A percentile compares a stretch with the other conserved stretches of the same genome.
These are phyloP conservation scores for Phytopythium oedochilum DNA, from an alignment of 352 stramenopile species.

Conservation along the genomic window DNA sequence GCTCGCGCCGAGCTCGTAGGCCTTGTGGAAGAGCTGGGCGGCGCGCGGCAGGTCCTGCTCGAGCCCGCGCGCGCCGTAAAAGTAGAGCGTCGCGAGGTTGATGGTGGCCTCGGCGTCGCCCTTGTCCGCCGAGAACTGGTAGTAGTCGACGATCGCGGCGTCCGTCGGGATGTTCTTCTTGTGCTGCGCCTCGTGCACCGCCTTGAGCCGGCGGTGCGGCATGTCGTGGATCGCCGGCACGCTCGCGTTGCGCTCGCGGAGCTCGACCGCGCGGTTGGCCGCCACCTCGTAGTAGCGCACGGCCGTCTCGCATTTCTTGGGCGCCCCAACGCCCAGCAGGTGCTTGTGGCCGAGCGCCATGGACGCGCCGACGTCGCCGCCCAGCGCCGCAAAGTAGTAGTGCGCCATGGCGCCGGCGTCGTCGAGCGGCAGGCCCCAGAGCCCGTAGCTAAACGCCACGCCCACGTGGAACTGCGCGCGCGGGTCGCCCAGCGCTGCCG, in stretches of 20 bases:
- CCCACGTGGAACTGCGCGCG: slow-evolving; percentile 82
- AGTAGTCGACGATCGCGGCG: slow-evolving; percentile 86
- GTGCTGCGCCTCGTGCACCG: slow-evolving; percentile 61
- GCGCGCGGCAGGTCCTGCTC: slow-evolving; percentile 67
- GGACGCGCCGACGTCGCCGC: slow-evolving; percentile 48
- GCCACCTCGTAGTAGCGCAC: slow-evolving; percentile 88
- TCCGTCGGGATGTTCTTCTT: slow-evolving; percentile 79
- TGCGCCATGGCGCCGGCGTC: slow-evolving; percentile 63
- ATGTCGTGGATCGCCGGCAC: slow-evolving; percentile 68
- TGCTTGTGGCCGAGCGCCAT: slow-evolving; percentile 84
- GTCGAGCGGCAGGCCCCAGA: slow-evolving; percentile 68
- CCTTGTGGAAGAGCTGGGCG: slow-evolving; percentile 61
- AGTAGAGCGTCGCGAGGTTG: slow-evolving; percentile 84
- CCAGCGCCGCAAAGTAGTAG: slow-evolving; percentile 84
- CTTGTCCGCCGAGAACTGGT: slow-evolving; percentile 86
- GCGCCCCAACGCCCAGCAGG: slow-evolving; percentile 61
- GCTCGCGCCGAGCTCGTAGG: slow-evolving; percentile 67
- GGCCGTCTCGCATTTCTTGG: slow-evolving; percentile 78
- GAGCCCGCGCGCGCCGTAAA: slow-evolving; percentile 70
- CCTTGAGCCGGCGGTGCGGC: slow-evolving; percentile 70
- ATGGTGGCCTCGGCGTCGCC: slow-evolving; percentile 79
- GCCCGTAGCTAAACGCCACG: slow-evolving; percentile 78
- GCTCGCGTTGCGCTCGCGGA: slow-evolving; percentile 51
- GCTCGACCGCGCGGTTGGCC: slow-evolving; percentile 68
- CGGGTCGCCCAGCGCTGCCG: slow-evolving; percentile 47